phyloP scores from a whole-genome alignment of 2,329 filamentous ascomycete genomes.

The Colletotrichum orchidophilum region DNA sequence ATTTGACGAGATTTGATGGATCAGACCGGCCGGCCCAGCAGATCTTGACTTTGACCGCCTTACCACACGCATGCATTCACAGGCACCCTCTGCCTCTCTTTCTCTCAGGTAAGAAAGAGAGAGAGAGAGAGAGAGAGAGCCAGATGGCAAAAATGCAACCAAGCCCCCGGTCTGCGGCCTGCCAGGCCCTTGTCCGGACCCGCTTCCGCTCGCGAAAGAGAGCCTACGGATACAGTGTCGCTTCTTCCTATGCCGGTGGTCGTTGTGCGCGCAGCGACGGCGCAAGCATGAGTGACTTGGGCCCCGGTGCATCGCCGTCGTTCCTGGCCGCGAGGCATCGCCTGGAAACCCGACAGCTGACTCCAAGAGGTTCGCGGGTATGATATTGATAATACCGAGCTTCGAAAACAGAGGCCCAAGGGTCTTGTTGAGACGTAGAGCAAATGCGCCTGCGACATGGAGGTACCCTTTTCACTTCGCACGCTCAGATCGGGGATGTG shows the following conservation, averaged over 20 bases:
- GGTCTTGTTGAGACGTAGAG: neutral
- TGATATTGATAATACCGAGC: neutral
- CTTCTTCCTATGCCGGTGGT: neutral
- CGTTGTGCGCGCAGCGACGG: neutral
- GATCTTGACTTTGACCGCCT: conserved; percentile 23
- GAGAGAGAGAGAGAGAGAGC: too few relatives aligned
- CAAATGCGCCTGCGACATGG: conserved; percentile 28
- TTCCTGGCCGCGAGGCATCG: neutral
- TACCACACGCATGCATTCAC: neutral
- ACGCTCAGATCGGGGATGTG: neutral
- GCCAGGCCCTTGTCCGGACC: neutral
- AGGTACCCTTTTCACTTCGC: conserved; percentile 27
- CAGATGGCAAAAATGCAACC: neutral
- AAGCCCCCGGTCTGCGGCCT: neutral
- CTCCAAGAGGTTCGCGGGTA: neutral
- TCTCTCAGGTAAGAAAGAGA: neutral
- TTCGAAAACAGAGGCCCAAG: neutral
- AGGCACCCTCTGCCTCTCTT: neutral
- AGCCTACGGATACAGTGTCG: neutral
- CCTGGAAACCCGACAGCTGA: neutral
- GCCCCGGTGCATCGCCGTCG: neutral
- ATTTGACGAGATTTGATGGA: conserved; percentile 33
- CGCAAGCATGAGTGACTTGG: conserved; percentile 30
- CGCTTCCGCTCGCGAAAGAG: neutral
- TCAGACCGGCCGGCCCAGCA: conserved; percentile 9